A percentile compares a stretch with the other conserved stretches of the same genome.
Conservation (phyloP, 2,329 filamentous ascomycete species). For the Paecilomyces dactylethromorphus region DNA sequence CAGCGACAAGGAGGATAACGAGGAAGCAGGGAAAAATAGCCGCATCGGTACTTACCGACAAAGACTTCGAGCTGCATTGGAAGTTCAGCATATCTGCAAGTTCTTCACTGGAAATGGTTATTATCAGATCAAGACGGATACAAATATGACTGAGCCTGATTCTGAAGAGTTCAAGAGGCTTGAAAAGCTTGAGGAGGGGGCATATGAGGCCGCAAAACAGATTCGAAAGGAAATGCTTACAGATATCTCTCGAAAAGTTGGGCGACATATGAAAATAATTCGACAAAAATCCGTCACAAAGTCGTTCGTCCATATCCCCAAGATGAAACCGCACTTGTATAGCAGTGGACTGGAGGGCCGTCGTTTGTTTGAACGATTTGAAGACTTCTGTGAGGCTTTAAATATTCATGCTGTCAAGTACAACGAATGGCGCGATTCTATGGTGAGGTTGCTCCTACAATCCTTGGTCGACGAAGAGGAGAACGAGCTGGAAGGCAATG, state of each 20-base stretch:
- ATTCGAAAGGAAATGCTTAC: slow-evolving; percentile 72
- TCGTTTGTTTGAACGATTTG: slow-evolving; percentile 58
- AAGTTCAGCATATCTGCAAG: slow-evolving; percentile 71
- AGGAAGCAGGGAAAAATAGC: slow-evolving; percentile 33
- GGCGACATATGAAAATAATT: slow-evolving; percentile 59
- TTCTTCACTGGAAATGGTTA: slow-evolving; percentile 82
- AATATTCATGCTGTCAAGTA: slow-evolving; percentile 67
- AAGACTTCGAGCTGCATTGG: slow-evolving; percentile 64
- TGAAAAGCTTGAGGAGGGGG: slow-evolving; percentile 63
- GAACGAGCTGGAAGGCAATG: slow-evolving; percentile 75
- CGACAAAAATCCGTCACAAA: slow-evolving; percentile 46
- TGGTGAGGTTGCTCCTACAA: slow-evolving; percentile 64
- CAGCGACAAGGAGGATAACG: slow-evolving; percentile 31
- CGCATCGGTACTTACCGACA: slow-evolving; percentile 56
- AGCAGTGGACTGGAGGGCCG: slow-evolving; percentile 67
- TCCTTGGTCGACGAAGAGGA: slow-evolving; percentile 80
- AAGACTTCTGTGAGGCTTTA: slow-evolving; percentile 58
- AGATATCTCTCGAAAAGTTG: slow-evolving; percentile 52
- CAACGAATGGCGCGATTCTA: slow-evolving; percentile 66
- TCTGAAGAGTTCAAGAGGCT: slow-evolving; percentile 61
- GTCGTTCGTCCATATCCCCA: slow-evolving; percentile 57
- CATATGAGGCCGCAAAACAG: slow-evolving; percentile 71
- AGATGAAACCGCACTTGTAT: slow-evolving; percentile 47
- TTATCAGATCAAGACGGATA: slow-evolving; percentile 73
- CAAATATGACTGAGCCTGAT: slow-evolving; percentile 56